These are phyloP conservation scores for Coemansia guatemalensis DNA, from an alignment of 192 early-diverging fungal species.

Conservation along the genomic window DNA sequence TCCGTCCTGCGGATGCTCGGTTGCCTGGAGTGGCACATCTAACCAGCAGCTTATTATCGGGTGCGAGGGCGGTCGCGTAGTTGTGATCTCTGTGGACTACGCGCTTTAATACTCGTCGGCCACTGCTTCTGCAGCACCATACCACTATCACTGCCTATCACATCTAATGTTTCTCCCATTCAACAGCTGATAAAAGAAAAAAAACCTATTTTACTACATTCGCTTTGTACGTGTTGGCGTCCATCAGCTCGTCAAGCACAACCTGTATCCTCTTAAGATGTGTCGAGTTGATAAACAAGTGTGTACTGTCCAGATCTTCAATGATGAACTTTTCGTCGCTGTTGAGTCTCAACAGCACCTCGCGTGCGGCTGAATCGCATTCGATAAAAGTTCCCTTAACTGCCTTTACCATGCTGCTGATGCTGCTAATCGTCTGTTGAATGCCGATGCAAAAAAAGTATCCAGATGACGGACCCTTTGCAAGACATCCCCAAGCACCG, in stretches of 20 bases:
- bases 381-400: constrained; percentile 58
- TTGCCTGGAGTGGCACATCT: constrained; percentile 35
- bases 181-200: no score
- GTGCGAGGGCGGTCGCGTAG: constrained; percentile 36
- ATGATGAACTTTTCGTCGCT: constrained; percentile 73
- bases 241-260: constrained; percentile 69
- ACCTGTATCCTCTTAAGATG: constrained; percentile 59
- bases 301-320: constrained; percentile 79
- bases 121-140: neutral
- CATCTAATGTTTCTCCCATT: neutral
- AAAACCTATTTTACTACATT: constrained; percentile 23
- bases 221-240: constrained; percentile 71
- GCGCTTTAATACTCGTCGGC: neutral
- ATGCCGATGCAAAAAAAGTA: neutral
- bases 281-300: constrained; percentile 70
- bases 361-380: constrained; percentile 76
- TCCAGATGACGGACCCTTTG: neutral
- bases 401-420: constrained; percentile 35
- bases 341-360: constrained; percentile 72
- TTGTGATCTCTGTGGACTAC: constrained; percentile 34
- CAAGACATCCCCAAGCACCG: neutral
- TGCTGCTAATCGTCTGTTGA: neutral
- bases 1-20: constrained; percentile 38
- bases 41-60: constrained; percentile 44
- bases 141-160: neutral